These are phyloP conservation scores for Talaromyces thailandensis DNA, from an alignment of 495 filamentous ascomycete genomes.

Conservation along the genomic window DNA sequence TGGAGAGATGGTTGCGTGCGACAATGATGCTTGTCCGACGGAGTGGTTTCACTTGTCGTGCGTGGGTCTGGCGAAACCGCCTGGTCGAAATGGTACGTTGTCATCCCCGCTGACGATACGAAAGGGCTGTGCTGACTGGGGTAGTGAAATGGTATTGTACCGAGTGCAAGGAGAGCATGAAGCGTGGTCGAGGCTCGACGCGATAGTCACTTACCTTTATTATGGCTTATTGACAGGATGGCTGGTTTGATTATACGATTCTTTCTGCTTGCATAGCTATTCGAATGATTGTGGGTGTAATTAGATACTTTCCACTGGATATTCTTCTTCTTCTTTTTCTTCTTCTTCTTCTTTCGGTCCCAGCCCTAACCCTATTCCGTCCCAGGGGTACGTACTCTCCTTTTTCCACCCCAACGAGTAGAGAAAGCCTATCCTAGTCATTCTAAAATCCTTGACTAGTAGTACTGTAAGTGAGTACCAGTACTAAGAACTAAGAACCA, in stretches of 20 bases:
- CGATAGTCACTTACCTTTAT: neutral
- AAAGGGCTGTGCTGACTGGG: conserved; percentile 16
- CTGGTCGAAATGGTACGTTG: conserved; percentile 70
- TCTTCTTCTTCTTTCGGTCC: neutral
- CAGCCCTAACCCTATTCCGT: neutral
- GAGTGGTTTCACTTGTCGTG: conserved; percentile 98
- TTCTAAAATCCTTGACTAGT: no score
- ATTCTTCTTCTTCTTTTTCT: neutral
- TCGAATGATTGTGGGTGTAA: neutral
- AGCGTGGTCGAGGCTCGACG: conserved; percentile 24
- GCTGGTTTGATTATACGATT: neutral
- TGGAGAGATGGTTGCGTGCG: conserved; percentile 97
- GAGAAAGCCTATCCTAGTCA: no score
- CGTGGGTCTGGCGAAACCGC: conserved; percentile 79
- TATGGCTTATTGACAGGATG: neutral
- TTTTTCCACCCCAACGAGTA: no score
- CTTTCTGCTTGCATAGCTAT: neutral
- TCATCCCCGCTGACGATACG: neutral
- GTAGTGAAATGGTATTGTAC: conserved; percentile 87
- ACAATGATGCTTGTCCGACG: conserved; percentile 72
- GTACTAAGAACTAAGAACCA: no score
- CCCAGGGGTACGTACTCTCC: no score
- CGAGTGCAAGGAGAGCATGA: conserved; percentile 71
- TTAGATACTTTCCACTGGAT: neutral
- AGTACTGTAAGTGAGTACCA: no score